Percentiles rank a stretch among this genome's conserved stretches.
These are phyloP conservation scores for Cyclotella baltica DNA, from an alignment of 108 stramenopile genomes.

Conservation along the genomic window DNA sequence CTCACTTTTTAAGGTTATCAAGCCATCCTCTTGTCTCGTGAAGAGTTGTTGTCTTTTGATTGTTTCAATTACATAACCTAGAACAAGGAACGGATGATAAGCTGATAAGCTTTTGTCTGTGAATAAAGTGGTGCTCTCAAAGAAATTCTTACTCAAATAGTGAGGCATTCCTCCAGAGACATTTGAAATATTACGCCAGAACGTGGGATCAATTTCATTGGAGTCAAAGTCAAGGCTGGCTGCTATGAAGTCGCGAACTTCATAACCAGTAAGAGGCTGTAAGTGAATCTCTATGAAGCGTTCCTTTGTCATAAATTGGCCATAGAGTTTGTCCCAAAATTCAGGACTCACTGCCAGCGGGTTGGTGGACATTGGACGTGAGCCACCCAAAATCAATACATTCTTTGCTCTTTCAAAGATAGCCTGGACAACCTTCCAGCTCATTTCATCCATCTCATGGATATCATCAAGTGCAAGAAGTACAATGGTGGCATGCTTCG, in stretches of 20 bases:
- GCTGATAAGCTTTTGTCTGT: too few relatives aligned
- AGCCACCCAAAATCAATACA: slow-evolving; percentile 63
- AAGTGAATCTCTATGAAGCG: slow-evolving; percentile 59
- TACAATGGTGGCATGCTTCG: slow-evolving; percentile 53
- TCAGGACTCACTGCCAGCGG: slow-evolving; percentile 43
- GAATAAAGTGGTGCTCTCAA: too few relatives aligned
- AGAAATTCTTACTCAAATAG: slow-evolving; percentile 60
- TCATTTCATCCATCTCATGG: slow-evolving; percentile 68
- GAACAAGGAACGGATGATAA: too few relatives aligned
- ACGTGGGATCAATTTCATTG: slow-evolving; percentile 53
- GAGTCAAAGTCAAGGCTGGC: slow-evolving; percentile 41
- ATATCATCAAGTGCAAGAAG: slow-evolving; percentile 77
- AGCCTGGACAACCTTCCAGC: slow-evolving; percentile 67
- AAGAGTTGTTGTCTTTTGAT: slow-evolving; percentile 62
- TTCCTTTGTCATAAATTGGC: slow-evolving; percentile 12
- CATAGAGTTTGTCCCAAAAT: slow-evolving; percentile 62
- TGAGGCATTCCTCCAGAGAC: slow-evolving; percentile 76
- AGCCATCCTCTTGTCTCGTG: slow-evolving; percentile 44
- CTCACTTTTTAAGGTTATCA: slow-evolving; percentile 41
- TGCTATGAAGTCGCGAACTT: slow-evolving; percentile 60
- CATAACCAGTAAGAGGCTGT: slow-evolving; percentile 49
- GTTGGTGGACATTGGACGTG: slow-evolving; percentile 37
- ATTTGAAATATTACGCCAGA: slow-evolving; percentile 51
- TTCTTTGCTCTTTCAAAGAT: slow-evolving; percentile 60
- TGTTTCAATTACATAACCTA: slow-evolving; percentile 58